These are phyloP conservation scores for Agarophyton chilense DNA, from an alignment of 23 red algal species.

Conservation along the genomic window DNA sequence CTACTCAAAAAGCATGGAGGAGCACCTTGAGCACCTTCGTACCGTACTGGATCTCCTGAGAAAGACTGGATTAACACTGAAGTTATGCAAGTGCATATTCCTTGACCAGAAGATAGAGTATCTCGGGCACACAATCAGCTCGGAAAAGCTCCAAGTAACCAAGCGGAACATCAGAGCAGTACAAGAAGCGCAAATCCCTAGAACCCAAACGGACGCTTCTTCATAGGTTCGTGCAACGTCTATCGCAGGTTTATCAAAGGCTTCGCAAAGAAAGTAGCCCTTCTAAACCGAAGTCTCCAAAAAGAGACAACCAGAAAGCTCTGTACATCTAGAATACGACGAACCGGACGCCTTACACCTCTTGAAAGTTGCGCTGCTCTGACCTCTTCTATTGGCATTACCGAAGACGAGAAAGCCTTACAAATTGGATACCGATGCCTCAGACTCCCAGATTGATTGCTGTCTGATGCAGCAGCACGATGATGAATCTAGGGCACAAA, in stretches of 20 bases:
- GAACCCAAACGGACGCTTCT: background rate
- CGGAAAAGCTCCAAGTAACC: background rate
- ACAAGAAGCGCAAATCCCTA: background rate
- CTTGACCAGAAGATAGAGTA: background rate
- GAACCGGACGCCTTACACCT: slow-evolving; percentile 13
- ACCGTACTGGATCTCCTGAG: too few species aligned
- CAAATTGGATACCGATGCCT: slow-evolving; percentile 15
- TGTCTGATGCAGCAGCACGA: slow-evolving; percentile 32
- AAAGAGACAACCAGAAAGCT: background rate
- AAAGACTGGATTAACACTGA: too few species aligned
- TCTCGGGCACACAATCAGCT: too few species aligned
- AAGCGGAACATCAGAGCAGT: background rate
- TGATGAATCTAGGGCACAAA: background rate
- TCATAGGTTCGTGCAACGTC: too few species aligned
- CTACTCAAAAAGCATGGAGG: too few species aligned
- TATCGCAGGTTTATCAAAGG: too few species aligned
- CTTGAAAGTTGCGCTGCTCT: slow-evolving; percentile 30
- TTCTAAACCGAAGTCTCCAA: background rate
- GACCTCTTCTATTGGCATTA: slow-evolving; percentile 12
- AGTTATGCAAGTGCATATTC: slow-evolving; percentile 14
- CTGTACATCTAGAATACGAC: background rate
- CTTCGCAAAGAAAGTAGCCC: background rate
- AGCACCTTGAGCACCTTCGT: too few species aligned
- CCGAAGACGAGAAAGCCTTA: background rate
- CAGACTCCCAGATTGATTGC: background rate